Base-by-base conservation (phyloP, 2,329 filamentous ascomycete genomes). In the Rhinocladiella similis region DNA sequence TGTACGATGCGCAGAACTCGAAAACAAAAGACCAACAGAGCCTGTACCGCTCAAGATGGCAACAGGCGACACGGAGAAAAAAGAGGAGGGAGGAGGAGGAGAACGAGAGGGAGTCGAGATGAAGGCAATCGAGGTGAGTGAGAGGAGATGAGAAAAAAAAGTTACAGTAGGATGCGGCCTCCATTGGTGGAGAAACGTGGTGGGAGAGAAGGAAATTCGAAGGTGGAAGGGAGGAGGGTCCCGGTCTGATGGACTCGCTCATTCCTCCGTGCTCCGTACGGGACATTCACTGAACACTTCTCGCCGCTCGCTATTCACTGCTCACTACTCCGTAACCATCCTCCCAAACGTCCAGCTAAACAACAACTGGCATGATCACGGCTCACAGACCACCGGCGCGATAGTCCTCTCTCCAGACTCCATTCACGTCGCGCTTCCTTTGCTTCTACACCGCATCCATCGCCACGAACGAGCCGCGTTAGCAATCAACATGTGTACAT, bases 161-260 rank as follows among this genome's bases (percentile, higher is more conserved):
- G n/a, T 7, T 16, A n/a, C n/a, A n/a, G n/a, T 27, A 16, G 20
- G 19, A 46, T 46, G 20, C 14, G 43, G 19, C 43, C 29, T 33
- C 29, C 12, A 46, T 46, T 41, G 43, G 43, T 46, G 22, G 43
- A 46, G 22, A 29, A 20, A 25, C 27, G 18, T 22, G 52, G 59
- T 54, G 58, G 19, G 45, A 43, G 43, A 53, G 50, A 49, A 49
- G 55, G 55, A 57, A 57, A 54, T 57, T 57, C 41, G 50, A 54
- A 46, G 43, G 22, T 46, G 19, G 43, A 46, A 22, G 43, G 7
- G 35, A 38, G 14, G 38, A 41, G 38, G 38, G 12, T 27, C 43
- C 43, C 43, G 43, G 43, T n/a, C 18, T 41, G 38, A 41, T n/a
- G 38, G 29, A 12, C 29, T 33, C 29, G 10, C 29, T 33, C 29